Evolutionary conservation across 768 basidiomycete species (phyloP), one percentile per base, ranked within the genome.

Genomic region (Kwoniella heveanensis): DNA sequence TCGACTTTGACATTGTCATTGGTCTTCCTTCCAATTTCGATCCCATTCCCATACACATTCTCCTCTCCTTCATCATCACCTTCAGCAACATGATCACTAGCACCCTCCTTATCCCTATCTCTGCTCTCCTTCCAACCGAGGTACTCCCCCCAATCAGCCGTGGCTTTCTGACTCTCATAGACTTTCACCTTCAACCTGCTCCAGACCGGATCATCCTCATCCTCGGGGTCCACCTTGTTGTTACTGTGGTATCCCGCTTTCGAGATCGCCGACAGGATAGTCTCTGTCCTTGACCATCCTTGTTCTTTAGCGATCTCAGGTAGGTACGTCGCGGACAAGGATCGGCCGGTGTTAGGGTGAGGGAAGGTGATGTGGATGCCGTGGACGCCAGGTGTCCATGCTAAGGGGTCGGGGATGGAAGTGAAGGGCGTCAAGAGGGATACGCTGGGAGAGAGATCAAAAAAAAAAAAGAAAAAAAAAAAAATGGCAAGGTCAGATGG

Each of bases 381-480:
- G 81, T 99, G 96, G 1, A 85, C 85, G 57, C 93, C 95, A 72
- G 95, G 80, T 2, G 87, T 88, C 95, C 95, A 99, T 82, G 93
- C 92, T 59, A 96, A 86, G 75, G 95, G 94, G 32, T 88, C 86
- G 27, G 83, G 76, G 54, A 87, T 90, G 72, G 89, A 85, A 82
- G 93, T 91, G 79, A 97, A 96, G 77, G 97, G 86, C 15, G 94
- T 97, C 67, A 99, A 85, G 71, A 99, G 85, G 49, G 94, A 97
- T 63, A 98, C 83, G 62, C 94, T 95, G 37, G 46, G 2, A 17
- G 39, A 44, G 39, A 13, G 50, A 22, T 12, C 30, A 17, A n/a
- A 9, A 15, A 12, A 9, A n/a, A n/a, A n/a, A n/a, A n/a, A n/a
- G n/a, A n/a, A n/a, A n/a, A n/a, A n/a, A n/a, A n/a, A n/a, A n/a